phyloP scores from a whole-genome alignment of 2,329 filamentous ascomycete genomes.

The Scortechinia acanthostroma region DNA sequence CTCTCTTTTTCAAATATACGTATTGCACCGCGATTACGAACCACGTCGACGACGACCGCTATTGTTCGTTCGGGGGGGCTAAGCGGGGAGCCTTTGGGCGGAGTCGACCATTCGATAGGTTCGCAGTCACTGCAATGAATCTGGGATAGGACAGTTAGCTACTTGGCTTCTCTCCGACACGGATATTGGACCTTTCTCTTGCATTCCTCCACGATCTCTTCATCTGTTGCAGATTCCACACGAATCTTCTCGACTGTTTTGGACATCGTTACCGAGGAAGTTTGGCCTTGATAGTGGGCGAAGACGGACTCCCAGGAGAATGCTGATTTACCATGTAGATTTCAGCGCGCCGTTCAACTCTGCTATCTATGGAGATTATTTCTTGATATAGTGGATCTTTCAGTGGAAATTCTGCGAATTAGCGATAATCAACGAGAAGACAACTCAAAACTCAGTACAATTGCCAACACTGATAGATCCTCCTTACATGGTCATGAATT shows the following conservation, averaged over 20 bases:
- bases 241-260: not conserved
- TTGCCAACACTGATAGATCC: no score
- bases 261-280: no score
- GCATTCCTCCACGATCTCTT: not conserved
- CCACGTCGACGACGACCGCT: not conserved
- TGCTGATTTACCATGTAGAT: no score
- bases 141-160: not conserved
- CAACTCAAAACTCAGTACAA: no score
- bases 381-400: no score
- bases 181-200: not conserved
- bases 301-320: no score
- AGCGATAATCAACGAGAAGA: no score
- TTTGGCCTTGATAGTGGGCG: no score
- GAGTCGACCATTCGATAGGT: not conserved
- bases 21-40: not conserved
- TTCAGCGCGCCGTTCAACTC: no score
- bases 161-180: not conserved
- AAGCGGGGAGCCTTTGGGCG: not conserved
- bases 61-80: not conserved
- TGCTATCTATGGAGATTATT: no score
- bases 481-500: no score
- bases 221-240: not conserved
- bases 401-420: no score
- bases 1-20: not conserved
- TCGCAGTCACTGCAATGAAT: not conserved